phyloP scores from a whole-genome alignment of 805 yeast species.

The Hanseniaspora lachancei region DNA sequence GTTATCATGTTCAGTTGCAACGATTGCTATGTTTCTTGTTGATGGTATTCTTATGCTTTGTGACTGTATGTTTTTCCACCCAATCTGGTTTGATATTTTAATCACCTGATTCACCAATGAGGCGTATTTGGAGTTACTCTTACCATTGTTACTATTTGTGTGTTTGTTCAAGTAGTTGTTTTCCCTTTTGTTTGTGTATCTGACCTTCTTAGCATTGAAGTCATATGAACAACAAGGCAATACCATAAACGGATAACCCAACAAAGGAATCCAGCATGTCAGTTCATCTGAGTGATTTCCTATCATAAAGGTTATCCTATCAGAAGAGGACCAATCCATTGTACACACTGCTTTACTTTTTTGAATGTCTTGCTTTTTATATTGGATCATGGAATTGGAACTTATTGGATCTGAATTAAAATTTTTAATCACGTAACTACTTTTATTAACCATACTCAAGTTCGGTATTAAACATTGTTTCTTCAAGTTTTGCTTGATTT shows the following conservation, averaged over 20 bases:
- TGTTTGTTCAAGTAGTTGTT: conserved; percentile 21
- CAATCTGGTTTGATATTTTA: conserved; percentile 48
- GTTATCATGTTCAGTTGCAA: conserved; percentile 41
- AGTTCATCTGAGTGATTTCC: conserved; percentile 94
- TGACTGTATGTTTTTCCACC: conserved; percentile 65
- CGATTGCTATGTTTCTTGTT: conserved; percentile 81
- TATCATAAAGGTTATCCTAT: conserved; percentile 57
- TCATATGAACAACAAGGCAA: conserved; percentile 93
- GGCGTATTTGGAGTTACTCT: conserved; percentile 54
- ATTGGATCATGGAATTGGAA: conserved; percentile 12
- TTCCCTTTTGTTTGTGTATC: conserved; percentile 39
- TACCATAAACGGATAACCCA: conserved; percentile 77
- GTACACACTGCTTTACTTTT: not conserved
- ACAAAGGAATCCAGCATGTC: conserved; percentile 86
- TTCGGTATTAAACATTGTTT: conserved; percentile 77
- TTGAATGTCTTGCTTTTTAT: not conserved
- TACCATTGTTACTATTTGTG: conserved; percentile 13
- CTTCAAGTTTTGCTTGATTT: conserved; percentile 42
- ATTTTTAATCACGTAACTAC: conserved; percentile 18
- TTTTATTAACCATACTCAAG: conserved; percentile 44
- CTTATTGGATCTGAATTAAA: conserved; percentile 10
- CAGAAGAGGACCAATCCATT: not conserved
- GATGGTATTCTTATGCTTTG: conserved; percentile 90
- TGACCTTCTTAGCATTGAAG: conserved; percentile 56
- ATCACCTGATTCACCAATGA: conserved; percentile 78